A percentile compares a stretch with the other conserved stretches of the same genome.
phyloP scores from a whole-genome alignment of 495 filamentous ascomycete genomes.

The Talaromyces adpressus region DNA sequence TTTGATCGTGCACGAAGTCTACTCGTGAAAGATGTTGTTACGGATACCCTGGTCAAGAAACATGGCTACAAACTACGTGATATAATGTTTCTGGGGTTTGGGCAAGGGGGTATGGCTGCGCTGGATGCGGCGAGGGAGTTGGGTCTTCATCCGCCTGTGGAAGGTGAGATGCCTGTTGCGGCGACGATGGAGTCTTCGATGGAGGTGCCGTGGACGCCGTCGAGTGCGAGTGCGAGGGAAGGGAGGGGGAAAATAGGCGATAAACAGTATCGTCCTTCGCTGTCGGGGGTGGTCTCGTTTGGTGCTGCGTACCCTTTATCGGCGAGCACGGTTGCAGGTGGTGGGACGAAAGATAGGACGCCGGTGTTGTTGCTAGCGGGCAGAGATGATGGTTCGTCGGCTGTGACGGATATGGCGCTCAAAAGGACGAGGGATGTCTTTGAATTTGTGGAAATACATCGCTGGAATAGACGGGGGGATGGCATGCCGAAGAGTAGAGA shows the following conservation, averaged over 20 bases:
- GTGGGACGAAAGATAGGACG: conserved; percentile 48
- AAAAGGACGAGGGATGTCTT: conserved; percentile 60
- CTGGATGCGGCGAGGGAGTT: conserved; percentile 47
- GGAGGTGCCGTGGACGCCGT: not conserved
- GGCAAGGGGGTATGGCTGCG: conserved; percentile 79
- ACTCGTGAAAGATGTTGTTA: conserved; percentile 51
- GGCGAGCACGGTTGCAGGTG: conserved; percentile 13
- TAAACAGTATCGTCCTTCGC: conserved; percentile 1
- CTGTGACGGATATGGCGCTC: conserved; percentile 57
- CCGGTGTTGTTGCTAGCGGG: conserved; percentile 71
- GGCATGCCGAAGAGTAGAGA: conserved; percentile 76
- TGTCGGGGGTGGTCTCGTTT: conserved; percentile 66
- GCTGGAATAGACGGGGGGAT: conserved; percentile 70
- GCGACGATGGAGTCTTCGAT: not conserved
- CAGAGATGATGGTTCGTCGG: conserved; percentile 41
- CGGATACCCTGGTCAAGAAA: conserved; percentile 50
- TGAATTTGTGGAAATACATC: conserved; percentile 61
- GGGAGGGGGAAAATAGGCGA: conserved; percentile 15
- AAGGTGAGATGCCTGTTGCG: conserved; percentile 11
- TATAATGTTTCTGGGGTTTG: conserved; percentile 75
- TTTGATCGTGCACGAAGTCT: conserved; percentile 49
- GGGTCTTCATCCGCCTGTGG: conserved; percentile 11
- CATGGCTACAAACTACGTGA: conserved; percentile 66
- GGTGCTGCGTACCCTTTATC: conserved; percentile 63
- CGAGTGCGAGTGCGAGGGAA: conserved; percentile 13